A percentile compares a stretch with the other conserved stretches of the same genome.
Conservation (phyloP, 202 grass and related monocot genomes). For the Saccharum hybrid region DNA sequence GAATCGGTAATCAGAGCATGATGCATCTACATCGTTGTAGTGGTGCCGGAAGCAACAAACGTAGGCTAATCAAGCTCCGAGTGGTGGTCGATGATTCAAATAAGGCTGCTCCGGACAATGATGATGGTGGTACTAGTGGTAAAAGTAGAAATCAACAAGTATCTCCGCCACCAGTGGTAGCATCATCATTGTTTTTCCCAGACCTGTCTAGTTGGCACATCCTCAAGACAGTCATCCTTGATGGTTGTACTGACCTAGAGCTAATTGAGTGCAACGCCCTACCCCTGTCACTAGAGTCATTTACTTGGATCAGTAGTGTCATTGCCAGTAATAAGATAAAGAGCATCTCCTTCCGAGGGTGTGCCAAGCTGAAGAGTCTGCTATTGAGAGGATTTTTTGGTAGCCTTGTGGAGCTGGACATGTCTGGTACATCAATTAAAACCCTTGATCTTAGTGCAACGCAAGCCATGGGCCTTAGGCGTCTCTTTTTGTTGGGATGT, state of each 20-base stretch:
- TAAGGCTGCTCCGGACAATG: too few species aligned
- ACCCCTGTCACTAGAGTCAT: background rate
- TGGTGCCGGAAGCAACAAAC: fast-evolving
- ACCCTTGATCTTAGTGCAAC: too few species aligned
- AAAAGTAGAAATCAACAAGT: too few species aligned
- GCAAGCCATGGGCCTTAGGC: too few species aligned
- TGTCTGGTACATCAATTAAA: too few species aligned
- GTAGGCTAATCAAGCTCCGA: background rate
- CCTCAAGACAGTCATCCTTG: background rate
- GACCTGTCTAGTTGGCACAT: background rate
- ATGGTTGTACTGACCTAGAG: background rate
- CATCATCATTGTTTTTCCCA: background rate
- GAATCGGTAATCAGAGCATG: background rate
- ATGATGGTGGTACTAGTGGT: background rate
- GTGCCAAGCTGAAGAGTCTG: background rate
- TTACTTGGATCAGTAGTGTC: background rate
- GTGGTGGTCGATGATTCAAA: background rate
- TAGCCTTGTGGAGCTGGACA: too few species aligned
- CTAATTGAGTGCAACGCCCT: background rate
- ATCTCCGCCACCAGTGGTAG: too few species aligned
- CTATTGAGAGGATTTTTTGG: too few species aligned
- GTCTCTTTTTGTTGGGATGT: too few species aligned
- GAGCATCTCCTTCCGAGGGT: background rate
- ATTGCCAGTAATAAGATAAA: background rate
- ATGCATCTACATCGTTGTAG: background rate